Percentiles rank a stretch among this genome's conserved stretches.
Evolutionary conservation across 1,284 basidiomycete genomes (phyloP).

Genomic region (Violaceomyces palustris): DNA sequence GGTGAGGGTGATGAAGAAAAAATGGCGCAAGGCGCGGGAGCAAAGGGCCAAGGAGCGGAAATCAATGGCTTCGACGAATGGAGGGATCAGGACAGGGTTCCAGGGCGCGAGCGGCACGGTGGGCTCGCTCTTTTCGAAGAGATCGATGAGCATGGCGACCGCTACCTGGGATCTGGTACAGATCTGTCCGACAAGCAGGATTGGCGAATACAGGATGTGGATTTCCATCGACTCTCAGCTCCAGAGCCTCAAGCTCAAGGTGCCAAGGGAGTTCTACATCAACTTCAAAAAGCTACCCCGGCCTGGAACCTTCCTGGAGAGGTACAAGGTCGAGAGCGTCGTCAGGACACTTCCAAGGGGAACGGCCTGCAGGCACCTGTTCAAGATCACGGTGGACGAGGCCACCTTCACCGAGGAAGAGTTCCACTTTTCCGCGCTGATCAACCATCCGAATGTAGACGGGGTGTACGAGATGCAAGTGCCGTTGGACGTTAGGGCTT

Average conservation of each 20-base stretch:
- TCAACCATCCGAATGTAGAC: slow-evolving; percentile 90
- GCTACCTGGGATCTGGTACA: slow-evolving; percentile 90
- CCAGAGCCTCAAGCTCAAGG: slow-evolving; percentile 71
- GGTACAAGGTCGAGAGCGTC: slow-evolving; percentile 71
- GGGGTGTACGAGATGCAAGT: slow-evolving; percentile 92
- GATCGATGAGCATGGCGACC: slow-evolving; percentile 62
- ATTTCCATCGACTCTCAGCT: slow-evolving; percentile 76
- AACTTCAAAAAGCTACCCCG: slow-evolving; percentile 71
- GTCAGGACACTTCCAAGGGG: slow-evolving; percentile 76
- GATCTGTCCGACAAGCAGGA: slow-evolving; percentile 69
- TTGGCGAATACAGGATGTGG: slow-evolving; percentile 87
- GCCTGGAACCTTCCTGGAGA: slow-evolving; percentile 62
- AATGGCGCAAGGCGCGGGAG: slow-evolving; percentile 66
- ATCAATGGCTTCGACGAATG: slow-evolving; percentile 22
- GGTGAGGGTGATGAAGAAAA: slow-evolving; percentile 71
- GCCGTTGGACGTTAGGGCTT: slow-evolving; percentile 74
- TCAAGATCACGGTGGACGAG: slow-evolving; percentile 78
- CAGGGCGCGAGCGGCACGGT: slow-evolving; percentile 37
- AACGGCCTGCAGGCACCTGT: slow-evolving; percentile 71
- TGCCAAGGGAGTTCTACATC: slow-evolving; percentile 87
- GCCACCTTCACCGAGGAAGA: slow-evolving; percentile 76
- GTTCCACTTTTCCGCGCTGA: slow-evolving; percentile 83
- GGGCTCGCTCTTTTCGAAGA: slow-evolving; percentile 70
- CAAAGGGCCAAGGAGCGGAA: slow-evolving; percentile 53
- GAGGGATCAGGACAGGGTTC: slow-evolving; percentile 1